Percentiles rank a stretch among this genome's conserved stretches.
Conservation (phyloP, 2,329 filamentous ascomycete species). For the Scedosporium aurantiacum region DNA sequence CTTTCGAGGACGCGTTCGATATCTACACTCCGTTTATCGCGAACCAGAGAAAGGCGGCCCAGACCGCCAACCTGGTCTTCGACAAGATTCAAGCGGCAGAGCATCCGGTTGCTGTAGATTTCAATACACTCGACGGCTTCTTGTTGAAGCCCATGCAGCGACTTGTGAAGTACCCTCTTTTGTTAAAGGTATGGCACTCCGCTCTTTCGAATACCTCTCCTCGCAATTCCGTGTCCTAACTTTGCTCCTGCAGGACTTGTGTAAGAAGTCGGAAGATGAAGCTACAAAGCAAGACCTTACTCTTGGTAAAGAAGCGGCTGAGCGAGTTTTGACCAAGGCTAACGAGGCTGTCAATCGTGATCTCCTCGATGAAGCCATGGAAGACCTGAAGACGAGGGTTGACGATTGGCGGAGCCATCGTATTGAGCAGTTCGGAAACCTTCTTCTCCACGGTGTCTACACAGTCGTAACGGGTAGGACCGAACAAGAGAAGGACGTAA, state of each 20-base stretch:
- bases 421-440: conserved; percentile 80
- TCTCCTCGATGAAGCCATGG: conserved; percentile 69
- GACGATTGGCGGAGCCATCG: conserved; percentile 96
- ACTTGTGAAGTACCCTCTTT: conserved; percentile 83
- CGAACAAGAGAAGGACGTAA: conserved; percentile 82
- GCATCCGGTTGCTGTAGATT: conserved; percentile 72
- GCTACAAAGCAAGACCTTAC: conserved; percentile 61
- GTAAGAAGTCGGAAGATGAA: conserved; percentile 72
- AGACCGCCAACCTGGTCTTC: conserved; percentile 73
- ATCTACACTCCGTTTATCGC: conserved; percentile 97
- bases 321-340: conserved; percentile 69
- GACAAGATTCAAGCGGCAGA: conserved; percentile 71
- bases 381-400: conserved; percentile 70
- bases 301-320: conserved; percentile 69
- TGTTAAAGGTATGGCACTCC: conserved; percentile 57
- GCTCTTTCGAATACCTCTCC: conserved; percentile 4
- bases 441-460: conserved; percentile 82
- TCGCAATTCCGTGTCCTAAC: not conserved
- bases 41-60: conserved; percentile 84
- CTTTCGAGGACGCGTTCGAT: conserved; percentile 76
- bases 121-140: conserved; percentile 82
- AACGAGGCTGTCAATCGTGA: conserved; percentile 88
- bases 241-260: conserved; percentile 52
- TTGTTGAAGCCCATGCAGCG: conserved; percentile 94
- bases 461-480: conserved; percentile 82